Percentiles rank a stretch among this genome's conserved stretches.
These are phyloP conservation scores for Vigna trinervia DNA, from an alignment of 306 rosid genomes.

Conservation along the genomic window DNA sequence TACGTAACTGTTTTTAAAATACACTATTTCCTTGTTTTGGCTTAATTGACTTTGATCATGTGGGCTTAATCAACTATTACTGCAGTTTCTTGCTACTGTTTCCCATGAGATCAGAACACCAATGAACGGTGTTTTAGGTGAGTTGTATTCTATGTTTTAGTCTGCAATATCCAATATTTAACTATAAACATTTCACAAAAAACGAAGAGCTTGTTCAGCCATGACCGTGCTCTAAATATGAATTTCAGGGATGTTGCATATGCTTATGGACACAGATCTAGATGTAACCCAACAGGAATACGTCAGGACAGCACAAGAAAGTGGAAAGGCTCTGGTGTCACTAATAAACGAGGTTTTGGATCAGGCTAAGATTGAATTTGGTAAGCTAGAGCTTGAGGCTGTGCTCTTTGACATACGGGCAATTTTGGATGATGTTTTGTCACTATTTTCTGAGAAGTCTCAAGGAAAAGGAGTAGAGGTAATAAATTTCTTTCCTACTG, in stretches of 20 bases:
- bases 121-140: slow-evolving; percentile 98
- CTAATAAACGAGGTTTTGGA: slow-evolving; percentile 94
- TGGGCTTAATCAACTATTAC: slow-evolving; percentile 43
- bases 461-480: slow-evolving; percentile 97
- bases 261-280: slow-evolving; percentile 96
- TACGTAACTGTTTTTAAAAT: slow-evolving; percentile 40
- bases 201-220: slow-evolving; percentile 30
- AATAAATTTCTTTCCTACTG: slow-evolving; percentile 42
- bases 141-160: slow-evolving; percentile 47
- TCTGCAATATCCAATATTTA: slow-evolving; percentile 16
- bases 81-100: slow-evolving; percentile 97
- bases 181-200: not conserved
- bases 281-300: slow-evolving; percentile 93
- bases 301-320: slow-evolving; percentile 88
- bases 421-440: slow-evolving; percentile 87
- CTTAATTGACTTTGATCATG: slow-evolving; percentile 24
- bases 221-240: slow-evolving; percentile 39
- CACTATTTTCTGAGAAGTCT: slow-evolving; percentile 92
- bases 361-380: slow-evolving; percentile 96
- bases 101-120: slow-evolving; percentile 99
- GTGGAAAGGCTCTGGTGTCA: slow-evolving; percentile 96
- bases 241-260: slow-evolving; percentile 89
- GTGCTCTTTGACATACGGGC: slow-evolving; percentile 77
- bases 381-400: slow-evolving; percentile 95
- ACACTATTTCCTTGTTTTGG: slow-evolving; percentile 13